Percentiles rank a stretch among this genome's conserved stretches.
Conservation (phyloP, 108 stramenopile species). For the Cyclotella kingstonii region DNA sequence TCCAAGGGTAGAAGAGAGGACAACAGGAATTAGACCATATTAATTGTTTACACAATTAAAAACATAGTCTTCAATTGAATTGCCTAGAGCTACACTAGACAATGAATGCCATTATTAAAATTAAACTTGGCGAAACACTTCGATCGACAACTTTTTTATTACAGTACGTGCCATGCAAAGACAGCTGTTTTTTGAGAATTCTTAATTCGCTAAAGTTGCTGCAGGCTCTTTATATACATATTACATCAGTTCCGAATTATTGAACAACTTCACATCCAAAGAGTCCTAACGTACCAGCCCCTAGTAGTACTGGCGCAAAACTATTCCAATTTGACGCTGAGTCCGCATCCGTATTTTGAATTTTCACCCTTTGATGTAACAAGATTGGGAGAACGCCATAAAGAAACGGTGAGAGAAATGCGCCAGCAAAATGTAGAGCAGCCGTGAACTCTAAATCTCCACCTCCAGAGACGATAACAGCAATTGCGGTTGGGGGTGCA, state of each 20-base stretch:
- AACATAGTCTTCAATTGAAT: no score
- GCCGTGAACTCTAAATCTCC: constrained; percentile 19
- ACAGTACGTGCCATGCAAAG: no score
- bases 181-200: no score
- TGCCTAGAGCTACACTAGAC: no score
- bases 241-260: background rate
- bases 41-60: no score
- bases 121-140: no score
- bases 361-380: constrained; percentile 11
- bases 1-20: constrained; percentile 34
- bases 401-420: constrained; percentile 33
- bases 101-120: no score
- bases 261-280: constrained; percentile 23
- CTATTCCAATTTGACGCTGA: background rate
- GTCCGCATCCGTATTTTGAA: background rate
- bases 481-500: constrained; percentile 24
- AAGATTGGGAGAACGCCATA: constrained; percentile 32
- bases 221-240: background rate
- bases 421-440: constrained; percentile 31
- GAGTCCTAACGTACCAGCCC: constrained; percentile 15
- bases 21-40: constrained; percentile 44
- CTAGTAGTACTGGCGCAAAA: constrained; percentile 15
- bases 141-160: no score
- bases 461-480: constrained; percentile 15
- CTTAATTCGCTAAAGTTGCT: background rate